Evolutionary conservation across 441 rosid species (phyloP).

Genomic region (Rhodomyrtus psidioides): DNA sequence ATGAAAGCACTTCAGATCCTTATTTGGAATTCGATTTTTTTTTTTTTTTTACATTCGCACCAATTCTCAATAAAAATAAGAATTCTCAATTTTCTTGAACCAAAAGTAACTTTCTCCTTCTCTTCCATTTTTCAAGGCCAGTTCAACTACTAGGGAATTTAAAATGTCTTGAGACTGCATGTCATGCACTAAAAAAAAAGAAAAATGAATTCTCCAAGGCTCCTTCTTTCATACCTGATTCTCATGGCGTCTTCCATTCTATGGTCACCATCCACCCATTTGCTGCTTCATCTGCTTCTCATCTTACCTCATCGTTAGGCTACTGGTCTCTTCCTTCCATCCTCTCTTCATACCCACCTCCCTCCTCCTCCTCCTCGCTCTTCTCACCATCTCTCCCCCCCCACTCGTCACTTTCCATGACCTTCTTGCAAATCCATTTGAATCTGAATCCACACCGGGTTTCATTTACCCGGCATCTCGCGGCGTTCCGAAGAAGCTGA

Average conservation of each 20-base stretch:
- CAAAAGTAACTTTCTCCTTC: background rate
- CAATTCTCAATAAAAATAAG: background rate
- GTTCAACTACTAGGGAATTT: background rate
- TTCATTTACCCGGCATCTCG: background rate
- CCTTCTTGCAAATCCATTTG: background rate
- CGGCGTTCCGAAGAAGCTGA: background rate
- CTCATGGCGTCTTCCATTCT: background rate
- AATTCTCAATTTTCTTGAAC: too few relatives aligned
- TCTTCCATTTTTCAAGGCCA: background rate
- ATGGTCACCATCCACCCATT: background rate
- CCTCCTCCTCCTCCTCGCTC: background rate
- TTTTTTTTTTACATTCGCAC: background rate
- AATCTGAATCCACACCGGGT: background rate
- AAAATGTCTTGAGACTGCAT: background rate
- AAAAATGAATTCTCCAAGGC: background rate
- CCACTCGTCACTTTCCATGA: background rate
- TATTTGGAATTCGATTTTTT: too few relatives aligned
- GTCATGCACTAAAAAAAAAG: background rate
- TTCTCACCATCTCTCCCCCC: background rate
- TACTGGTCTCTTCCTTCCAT: background rate
- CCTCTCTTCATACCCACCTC: background rate
- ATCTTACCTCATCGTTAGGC: background rate
- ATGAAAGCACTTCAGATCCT: rapidly evolving
- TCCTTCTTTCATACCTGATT: background rate
- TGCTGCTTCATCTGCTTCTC: slow-evolving; percentile 1